phyloP scores from a whole-genome alignment of 2,329 filamentous ascomycete species.

The Pestalotiopsis fici region DNA sequence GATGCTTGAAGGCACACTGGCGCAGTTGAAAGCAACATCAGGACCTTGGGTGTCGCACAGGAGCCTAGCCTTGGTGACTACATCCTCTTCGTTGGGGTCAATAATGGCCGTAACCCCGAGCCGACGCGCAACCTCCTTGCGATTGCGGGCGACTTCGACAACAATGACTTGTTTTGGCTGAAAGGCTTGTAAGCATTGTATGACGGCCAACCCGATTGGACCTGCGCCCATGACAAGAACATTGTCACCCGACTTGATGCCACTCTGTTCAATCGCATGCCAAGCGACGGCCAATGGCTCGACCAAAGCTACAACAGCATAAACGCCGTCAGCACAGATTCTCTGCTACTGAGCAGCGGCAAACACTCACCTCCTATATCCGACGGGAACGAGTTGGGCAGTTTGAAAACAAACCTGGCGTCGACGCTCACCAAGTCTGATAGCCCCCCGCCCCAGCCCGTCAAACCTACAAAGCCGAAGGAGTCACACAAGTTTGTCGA shows the following conservation, averaged over 20 bases:
- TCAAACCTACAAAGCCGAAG: slow-evolving; percentile 36
- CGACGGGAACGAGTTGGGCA: slow-evolving; percentile 53
- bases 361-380: slow-evolving; percentile 44
- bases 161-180: slow-evolving; percentile 58
- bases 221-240: slow-evolving; percentile 62
- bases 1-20: slow-evolving; percentile 56
- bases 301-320: slow-evolving; percentile 46
- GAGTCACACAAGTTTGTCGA: slow-evolving; percentile 60
- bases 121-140: slow-evolving; percentile 51
- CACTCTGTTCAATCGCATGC: slow-evolving; percentile 58
- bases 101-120: slow-evolving; percentile 59
- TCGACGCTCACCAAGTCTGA: slow-evolving; percentile 56
- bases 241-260: slow-evolving; percentile 44
- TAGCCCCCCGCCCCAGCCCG: slow-evolving; percentile 54
- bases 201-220: slow-evolving; percentile 61
- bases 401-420: slow-evolving; percentile 44
- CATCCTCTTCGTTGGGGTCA: slow-evolving; percentile 51
- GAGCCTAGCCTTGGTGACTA: slow-evolving; percentile 44
- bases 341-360: too few species aligned
- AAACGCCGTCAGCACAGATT: slow-evolving; percentile 4
- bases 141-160: slow-evolving; percentile 51
- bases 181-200: slow-evolving; percentile 57
- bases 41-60: slow-evolving; percentile 52
- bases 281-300: slow-evolving; percentile 66
- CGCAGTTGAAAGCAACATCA: slow-evolving; percentile 63